Evolutionary conservation across 2,329 filamentous ascomycete genomes (phyloP), one percentile per base, ranked within the genome.

Genomic region (Gnomoniopsis smithogilvyi): DNA sequence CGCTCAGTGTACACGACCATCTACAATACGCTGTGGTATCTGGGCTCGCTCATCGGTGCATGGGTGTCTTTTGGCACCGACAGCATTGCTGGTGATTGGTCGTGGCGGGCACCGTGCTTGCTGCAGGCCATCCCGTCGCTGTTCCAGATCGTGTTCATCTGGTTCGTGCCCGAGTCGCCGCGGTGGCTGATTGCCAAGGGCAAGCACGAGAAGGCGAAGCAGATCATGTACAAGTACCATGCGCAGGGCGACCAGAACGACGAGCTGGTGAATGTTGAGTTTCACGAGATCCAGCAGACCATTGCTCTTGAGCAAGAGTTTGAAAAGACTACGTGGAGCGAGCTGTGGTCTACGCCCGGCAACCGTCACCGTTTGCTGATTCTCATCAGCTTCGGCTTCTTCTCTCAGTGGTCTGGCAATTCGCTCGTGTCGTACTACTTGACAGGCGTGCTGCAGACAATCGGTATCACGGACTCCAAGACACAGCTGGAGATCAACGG

Each of bases 81-180:
- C 51, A 56, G 48, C 11, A 59, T 65, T n/a, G 34, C 36, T 14
- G 61, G 62, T 21, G 1, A 52, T 21, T 54, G 21, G 57, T 30
- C 36, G 11, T 67, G 41, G 64, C 52, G 58, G 14, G 58, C 36
- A 36, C 60, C 63, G 21, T 61, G 58, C 45, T 53, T 61, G 1
- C 46, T 61, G 22, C 61, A 63, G 41, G 61, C 58, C 15, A 60
- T 62, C n/a, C 61, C 61, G 41, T 76, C 77, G 15, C 69, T 79
- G n/a, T 75, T 88, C 57, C 86, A 89, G 74, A 74, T 89, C 45
- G 56, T 72, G n/a, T 86, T 86, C 66, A 85, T 91, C 70, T 89
- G 82, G 74, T 84, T 77, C 73, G 75, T 89, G n/a, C 87, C 87
- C 6, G 87, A 90, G 71, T 86, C 82, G 0, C 87, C 87, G 0